Percentiles rank a stretch among this genome's conserved stretches.
phyloP scores from a whole-genome alignment of 129 eudicot genomes.

The Flaveria robusta region DNA sequence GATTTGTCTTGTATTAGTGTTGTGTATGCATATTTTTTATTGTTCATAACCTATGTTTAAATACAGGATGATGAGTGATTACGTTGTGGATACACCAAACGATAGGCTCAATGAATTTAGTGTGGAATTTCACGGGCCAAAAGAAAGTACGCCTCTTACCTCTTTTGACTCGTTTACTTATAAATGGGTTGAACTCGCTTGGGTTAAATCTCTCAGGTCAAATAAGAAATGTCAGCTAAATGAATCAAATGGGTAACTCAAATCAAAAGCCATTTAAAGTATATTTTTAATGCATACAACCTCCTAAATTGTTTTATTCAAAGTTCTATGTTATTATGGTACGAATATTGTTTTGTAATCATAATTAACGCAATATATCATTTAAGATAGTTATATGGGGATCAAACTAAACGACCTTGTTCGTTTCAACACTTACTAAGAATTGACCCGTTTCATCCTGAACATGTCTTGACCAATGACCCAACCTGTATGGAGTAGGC shows the following conservation, averaged over 20 bases:
- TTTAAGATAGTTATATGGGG: no score
- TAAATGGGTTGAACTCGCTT: neutral
- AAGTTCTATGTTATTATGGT: neutral
- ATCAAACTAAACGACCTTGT: neutral
- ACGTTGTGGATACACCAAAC: constrained; percentile 70
- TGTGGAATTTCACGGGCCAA: constrained; percentile 83
- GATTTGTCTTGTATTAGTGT: neutral
- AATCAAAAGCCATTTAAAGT: neutral
- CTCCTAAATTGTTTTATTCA: neutral
- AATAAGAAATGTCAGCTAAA: neutral
- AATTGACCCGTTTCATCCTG: neutral
- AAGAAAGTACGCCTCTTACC: constrained; percentile 57
- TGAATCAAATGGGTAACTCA: neutral
- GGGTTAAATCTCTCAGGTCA: neutral
- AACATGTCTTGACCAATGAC: constrained; percentile 2
- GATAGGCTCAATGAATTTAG: constrained; percentile 70
- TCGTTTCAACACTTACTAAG: neutral
- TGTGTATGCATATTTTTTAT: neutral
- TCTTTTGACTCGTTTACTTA: neutral
- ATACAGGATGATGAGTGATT: constrained; percentile 92
- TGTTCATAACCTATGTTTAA: constrained; percentile 5
- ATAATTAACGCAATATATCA: no score
- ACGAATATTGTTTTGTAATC: neutral
- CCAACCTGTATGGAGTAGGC: constrained; percentile 32
- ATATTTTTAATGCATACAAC: neutral